These are phyloP conservation scores for Paraphaeosphaeria sporulosa DNA, from an alignment of 2,329 filamentous ascomycete genomes.

Conservation along the genomic window DNA sequence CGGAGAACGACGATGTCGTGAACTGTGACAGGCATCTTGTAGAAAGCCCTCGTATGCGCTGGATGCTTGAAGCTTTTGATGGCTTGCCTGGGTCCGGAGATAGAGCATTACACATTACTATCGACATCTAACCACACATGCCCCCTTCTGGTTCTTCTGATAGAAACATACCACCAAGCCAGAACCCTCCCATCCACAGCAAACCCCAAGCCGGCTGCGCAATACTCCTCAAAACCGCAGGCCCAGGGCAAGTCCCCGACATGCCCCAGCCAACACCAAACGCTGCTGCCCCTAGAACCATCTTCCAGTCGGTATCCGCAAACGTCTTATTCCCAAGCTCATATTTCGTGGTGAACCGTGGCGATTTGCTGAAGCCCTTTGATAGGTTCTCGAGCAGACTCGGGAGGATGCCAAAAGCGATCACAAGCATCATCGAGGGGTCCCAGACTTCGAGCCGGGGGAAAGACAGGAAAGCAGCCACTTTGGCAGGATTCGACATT, in stretches of 20 bases:
- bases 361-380: slow-evolving; percentile 41
- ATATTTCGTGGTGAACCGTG: slow-evolving; percentile 53
- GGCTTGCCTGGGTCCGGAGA: no score
- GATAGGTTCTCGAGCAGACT: slow-evolving; percentile 48
- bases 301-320: slow-evolving; percentile 57
- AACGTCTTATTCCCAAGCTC: slow-evolving; percentile 55
- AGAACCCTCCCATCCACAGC: slow-evolving; percentile 57
- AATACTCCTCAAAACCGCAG: slow-evolving; percentile 56
- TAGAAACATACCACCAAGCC: slow-evolving; percentile 45
- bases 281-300: slow-evolving; percentile 55
- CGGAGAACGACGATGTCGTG: no score
- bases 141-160: not conserved
- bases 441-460: slow-evolving; percentile 55
- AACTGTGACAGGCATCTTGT: no score
- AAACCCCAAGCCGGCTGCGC: slow-evolving; percentile 59
- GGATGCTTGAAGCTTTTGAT: not conserved
- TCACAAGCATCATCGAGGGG: slow-evolving; percentile 58
- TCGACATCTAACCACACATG: not conserved
- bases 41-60: no score
- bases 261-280: slow-evolving; percentile 63
- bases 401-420: slow-evolving; percentile 59
- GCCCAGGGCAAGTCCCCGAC: slow-evolving; percentile 61
- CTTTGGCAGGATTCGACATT: slow-evolving; percentile 60
- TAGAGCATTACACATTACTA: not conserved
- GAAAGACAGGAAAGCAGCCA: slow-evolving; percentile 59